phyloP scores from a whole-genome alignment of 2,329 filamentous ascomycete species.

The Penicillium sp. region DNA sequence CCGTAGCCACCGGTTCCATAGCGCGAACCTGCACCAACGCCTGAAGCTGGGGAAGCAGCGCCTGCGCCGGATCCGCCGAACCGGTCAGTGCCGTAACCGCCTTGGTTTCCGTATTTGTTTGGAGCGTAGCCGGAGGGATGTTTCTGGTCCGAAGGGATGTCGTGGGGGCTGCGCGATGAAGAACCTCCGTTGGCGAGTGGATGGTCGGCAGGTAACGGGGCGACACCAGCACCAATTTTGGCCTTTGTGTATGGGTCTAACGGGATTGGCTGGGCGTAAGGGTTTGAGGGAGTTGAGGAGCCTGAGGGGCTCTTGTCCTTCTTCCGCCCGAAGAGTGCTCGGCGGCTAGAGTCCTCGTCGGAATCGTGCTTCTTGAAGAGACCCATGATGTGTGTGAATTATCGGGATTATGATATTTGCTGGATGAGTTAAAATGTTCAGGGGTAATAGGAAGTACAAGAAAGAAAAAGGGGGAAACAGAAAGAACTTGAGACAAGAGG shows the following conservation, averaged over 20 bases:
- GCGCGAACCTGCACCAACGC: slow-evolving; percentile 44
- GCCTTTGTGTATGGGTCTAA: slow-evolving; percentile 54
- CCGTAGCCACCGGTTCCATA: slow-evolving; percentile 53
- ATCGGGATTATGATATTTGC: neutral
- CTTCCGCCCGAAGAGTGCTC: slow-evolving; percentile 57
- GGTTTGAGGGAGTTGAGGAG: slow-evolving; percentile 49
- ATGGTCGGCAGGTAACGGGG: slow-evolving; percentile 36
- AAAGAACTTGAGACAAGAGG: slow-evolving; percentile 13
- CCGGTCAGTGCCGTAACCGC: slow-evolving; percentile 51
- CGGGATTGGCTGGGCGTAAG: slow-evolving; percentile 53
- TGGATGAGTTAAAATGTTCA: slow-evolving; percentile 2
- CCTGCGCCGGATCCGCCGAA: slow-evolving; percentile 45
- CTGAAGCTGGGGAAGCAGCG: slow-evolving; percentile 26
- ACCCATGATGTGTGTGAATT: slow-evolving; percentile 25
- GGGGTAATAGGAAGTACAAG: neutral
- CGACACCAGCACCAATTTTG: slow-evolving; percentile 44
- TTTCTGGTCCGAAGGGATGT: slow-evolving; percentile 35
- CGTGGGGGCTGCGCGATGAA: slow-evolving; percentile 27
- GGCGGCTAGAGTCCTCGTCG: slow-evolving; percentile 51
- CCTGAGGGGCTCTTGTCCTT: slow-evolving; percentile 54
- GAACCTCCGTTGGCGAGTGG: slow-evolving; percentile 21
- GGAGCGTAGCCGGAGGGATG: slow-evolving; percentile 22
- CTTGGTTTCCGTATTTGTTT: slow-evolving; percentile 44
- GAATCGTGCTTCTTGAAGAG: slow-evolving; percentile 54
- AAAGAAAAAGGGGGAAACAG: slow-evolving; percentile 2